Evolutionary conservation across 2,329 filamentous ascomycete genomes (phyloP), one percentile per base, ranked within the genome.

Genomic region (Penicillium sp.): DNA sequence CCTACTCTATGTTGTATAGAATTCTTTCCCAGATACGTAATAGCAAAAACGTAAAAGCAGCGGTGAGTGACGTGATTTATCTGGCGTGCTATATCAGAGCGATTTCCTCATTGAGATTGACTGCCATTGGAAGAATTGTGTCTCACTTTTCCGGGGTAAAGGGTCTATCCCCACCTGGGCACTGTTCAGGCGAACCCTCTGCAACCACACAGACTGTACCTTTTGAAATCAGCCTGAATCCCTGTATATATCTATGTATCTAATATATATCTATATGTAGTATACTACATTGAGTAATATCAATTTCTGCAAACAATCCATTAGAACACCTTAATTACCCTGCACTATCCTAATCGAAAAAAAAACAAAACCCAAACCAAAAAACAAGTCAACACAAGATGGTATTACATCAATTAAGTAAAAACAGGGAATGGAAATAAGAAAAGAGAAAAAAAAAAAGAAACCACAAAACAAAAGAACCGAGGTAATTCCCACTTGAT

Each of bases 381-480:
- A 62, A 62, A 56, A 51, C 35, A 62, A 56, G 49, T 43, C 55
- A 60, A 57, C 64, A 59, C 58, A 60, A 64, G 54, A 67, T 67
- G 65, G 64, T 67, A 67, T 67, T 66, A 67, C 64, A 67, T 66
- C 61, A 61, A 59, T 58, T 54, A 60, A 47, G 50, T 53, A 58
- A 29, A 54, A 43, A 43, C 37, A 31, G 21, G 40, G 43, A 21
- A 38, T 41, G 47, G 45, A 25, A 49, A 54, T n/a, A 52, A 38
- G 54, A 49, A 45, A 40, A 25, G 25, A 25, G 4, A 23, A 33
- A 52, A 53, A 46, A 40, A 47, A 41, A 17, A 43, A 48, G 17
- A 51, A 47, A 29, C 27, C 29, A 31, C 0, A 13, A 50, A 46
- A 23, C 31, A 31, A 37, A 41, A 48, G 45, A 48, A 37, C 50